These are phyloP conservation scores for Lipomyces kockii DNA, from an alignment of 805 yeast genomes.

Conservation along the genomic window DNA sequence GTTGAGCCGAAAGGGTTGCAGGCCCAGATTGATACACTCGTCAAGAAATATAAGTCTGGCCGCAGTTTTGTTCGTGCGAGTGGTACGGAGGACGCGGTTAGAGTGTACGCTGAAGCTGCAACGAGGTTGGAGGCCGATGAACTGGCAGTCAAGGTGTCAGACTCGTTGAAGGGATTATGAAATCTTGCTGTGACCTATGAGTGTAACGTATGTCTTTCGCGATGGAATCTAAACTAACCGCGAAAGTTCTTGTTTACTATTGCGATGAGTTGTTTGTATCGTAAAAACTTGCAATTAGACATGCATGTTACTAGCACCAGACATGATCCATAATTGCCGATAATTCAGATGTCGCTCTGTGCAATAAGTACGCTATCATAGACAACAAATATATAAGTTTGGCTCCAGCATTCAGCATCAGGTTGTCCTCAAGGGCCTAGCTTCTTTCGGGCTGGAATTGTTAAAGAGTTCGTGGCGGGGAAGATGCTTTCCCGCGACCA, in stretches of 20 bases:
- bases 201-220: neutral
- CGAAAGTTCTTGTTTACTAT: neutral
- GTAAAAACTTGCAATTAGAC: too few species aligned
- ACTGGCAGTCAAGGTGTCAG: conserved; percentile 47
- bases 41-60: conserved; percentile 60
- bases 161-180: conserved; percentile 35
- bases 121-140: conserved; percentile 54
- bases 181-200: neutral
- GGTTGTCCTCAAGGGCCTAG: too few species aligned
- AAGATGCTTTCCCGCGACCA: too few species aligned
- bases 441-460: too few species aligned
- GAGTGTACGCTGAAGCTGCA: conserved; percentile 90
- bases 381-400: too few species aligned
- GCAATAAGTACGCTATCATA: too few species aligned
- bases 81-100: conserved; percentile 97
- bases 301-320: too few species aligned
- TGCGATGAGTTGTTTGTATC: neutral
- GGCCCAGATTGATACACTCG: conserved; percentile 65
- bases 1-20: conserved; percentile 81
- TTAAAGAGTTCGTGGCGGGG: too few species aligned
- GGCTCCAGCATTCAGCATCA: too few species aligned
- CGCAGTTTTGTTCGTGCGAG: conserved; percentile 95
- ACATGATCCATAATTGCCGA: too few species aligned
- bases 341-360: too few species aligned
- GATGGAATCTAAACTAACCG: neutral